These are phyloP conservation scores for Candida loeiensis DNA, from an alignment of 805 yeast species.

Conservation along the genomic window DNA sequence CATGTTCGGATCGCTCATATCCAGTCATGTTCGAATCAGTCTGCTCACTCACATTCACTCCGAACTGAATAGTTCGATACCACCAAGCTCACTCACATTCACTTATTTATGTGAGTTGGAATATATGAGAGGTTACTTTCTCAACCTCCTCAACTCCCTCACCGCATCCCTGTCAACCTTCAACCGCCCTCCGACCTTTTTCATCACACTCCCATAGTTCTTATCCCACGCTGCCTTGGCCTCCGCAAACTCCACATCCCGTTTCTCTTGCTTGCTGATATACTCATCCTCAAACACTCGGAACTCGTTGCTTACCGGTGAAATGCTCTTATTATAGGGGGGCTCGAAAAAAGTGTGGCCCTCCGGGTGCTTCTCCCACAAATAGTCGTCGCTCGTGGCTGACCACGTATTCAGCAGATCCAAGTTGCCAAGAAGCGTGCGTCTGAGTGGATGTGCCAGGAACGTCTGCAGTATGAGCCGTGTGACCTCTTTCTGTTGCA, in stretches of 20 bases:
- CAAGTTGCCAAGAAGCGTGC: constrained; percentile 38
- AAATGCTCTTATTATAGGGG: constrained; percentile 27
- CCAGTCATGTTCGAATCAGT: too few species aligned
- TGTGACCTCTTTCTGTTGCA: constrained; percentile 8
- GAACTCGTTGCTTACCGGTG: constrained; percentile 23
- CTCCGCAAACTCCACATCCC: constrained; percentile 16
- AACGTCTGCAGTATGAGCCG: constrained; percentile 2
- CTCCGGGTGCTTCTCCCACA: constrained; percentile 38
- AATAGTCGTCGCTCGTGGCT: constrained; percentile 36
- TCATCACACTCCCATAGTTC: constrained; percentile 13
- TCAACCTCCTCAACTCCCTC: constrained; percentile 30
- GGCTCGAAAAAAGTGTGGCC: constrained; percentile 32
- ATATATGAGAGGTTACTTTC: too few species aligned
- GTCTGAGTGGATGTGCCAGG: constrained; percentile 31
- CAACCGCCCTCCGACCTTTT: constrained; percentile 25
- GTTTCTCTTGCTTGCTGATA: constrained; percentile 20
- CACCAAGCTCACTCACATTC: neutral
- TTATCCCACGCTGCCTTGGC: constrained; percentile 20
- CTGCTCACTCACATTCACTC: too few species aligned
- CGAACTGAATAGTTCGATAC: too few species aligned
- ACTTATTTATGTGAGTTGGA: neutral
- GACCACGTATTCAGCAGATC: constrained; percentile 32
- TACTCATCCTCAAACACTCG: constrained; percentile 34
- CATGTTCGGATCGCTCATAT: too few species aligned
- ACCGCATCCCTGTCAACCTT: constrained; percentile 35